Base-by-base conservation (phyloP, 352 stramenopile species). In the Globisporangium emineosum region DNA sequence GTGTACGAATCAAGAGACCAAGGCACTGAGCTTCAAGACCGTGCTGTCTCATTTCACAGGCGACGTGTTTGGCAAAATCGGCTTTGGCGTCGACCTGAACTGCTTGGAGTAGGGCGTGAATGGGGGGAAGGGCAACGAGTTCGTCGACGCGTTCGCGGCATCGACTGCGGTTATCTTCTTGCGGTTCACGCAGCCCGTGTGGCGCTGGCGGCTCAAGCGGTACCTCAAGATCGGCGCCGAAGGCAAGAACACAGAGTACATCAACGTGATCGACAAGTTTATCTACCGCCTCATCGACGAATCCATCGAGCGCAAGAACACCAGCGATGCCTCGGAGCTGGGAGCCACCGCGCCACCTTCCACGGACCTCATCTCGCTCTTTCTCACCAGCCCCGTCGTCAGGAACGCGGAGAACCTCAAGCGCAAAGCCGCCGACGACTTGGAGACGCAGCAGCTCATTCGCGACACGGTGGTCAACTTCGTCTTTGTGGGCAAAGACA, bases 391-490 rank as follows among this genome's bases (percentile, higher is more conserved):
- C 10, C 63, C 51, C n/a, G n/a, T n/a, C 19, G 56, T 66, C 12
- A 66, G 69, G 7, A 65, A 80, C 43, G 47, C 70, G 1, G 62
- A 67, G 32, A 69, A 82, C 45, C 52, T 93, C 4, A 53, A 56
- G 8, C n/a, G 21, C 4, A 50, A 8, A 17, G n/a, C n/a, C n/a
- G 21, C 32, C 7, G 49, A 50, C 25, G 58, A 64, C 10, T 57
- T 32, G 17, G 45, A 64, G 45, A 47, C 29, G n/a, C n/a, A n/a
- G 30, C 45, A 57, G 2, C n/a, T 57, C 10, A 33, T 65, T 3
- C 79, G 84, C 29, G 81, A 95, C 68, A 87, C 94, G 60, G 76
- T 84, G 10, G 64, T 93, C 29, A 92, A 85, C 60, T 93, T 95
- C 58, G 79, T 96, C 57, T 75, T 88, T 8, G 86, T 79, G 1